Evolutionary conservation across 148 eudicot genomes (phyloP).

Genomic region (Rhododendron vialii): DNA sequence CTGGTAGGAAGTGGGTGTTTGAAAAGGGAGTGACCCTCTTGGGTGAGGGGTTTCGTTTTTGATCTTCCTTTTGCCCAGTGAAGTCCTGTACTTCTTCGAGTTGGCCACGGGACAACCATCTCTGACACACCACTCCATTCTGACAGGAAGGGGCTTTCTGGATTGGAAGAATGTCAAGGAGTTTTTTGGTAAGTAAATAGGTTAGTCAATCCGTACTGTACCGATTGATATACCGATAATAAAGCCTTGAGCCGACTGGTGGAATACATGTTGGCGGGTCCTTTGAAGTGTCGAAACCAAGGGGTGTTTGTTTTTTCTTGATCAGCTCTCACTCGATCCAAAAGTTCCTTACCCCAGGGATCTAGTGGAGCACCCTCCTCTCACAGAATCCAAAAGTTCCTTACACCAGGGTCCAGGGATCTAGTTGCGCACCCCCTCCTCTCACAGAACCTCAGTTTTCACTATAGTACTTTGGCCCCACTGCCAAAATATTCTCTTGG

Average conservation of each 20-base stretch:
- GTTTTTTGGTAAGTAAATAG: background rate
- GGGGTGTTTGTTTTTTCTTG: too few species aligned
- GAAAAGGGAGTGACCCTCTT: too few species aligned
- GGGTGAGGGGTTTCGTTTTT: background rate
- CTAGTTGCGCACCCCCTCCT: too few species aligned
- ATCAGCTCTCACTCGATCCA: too few species aligned
- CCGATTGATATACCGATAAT: background rate
- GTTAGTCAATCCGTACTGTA: background rate
- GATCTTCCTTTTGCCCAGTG: background rate
- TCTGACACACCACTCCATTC: background rate
- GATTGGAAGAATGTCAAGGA: background rate
- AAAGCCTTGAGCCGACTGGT: background rate
- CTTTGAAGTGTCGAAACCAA: too few species aligned
- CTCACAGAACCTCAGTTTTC: background rate
- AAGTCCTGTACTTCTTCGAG: too few species aligned
- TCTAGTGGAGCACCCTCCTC: background rate
- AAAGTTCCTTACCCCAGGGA: background rate
- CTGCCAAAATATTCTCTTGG: background rate
- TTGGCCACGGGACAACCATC: too few species aligned
- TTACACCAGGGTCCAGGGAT: too few species aligned
- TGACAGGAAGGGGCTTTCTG: background rate
- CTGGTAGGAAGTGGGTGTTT: background rate
- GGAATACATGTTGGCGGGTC: too few species aligned
- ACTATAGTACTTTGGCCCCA: background rate
- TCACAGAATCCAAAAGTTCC: too few species aligned